Conservation (phyloP, 1,284 basidiomycete genomes). For the Volvariella volvacea region DNA sequence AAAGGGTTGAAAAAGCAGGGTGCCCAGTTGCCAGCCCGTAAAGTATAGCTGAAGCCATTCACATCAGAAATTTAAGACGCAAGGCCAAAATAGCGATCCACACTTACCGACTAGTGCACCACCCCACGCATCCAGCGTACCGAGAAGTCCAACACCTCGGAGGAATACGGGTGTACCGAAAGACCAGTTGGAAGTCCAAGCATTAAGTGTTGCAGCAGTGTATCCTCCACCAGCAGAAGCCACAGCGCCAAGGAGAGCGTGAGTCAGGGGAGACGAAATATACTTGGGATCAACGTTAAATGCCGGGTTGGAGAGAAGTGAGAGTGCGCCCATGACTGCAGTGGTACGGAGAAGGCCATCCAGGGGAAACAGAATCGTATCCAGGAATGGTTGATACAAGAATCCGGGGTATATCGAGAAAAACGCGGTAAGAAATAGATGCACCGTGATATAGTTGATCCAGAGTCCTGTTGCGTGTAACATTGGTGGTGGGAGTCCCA, state of each 20-base stretch:
- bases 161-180: conserved; percentile 35
- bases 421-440: conserved; percentile 34
- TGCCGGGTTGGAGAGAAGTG: conserved; percentile 21
- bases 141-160: conserved; percentile 27
- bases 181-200: conserved; percentile 33
- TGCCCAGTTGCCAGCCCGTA: conserved; percentile 24
- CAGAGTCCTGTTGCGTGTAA: conserved; percentile 35
- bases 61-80: too few species aligned
- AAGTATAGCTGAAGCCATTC: conserved; percentile 17
- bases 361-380: conserved; percentile 39
- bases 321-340: conserved; percentile 28
- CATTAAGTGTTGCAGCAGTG: conserved; percentile 31
- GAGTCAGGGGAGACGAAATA: conserved; percentile 29
- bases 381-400: conserved; percentile 14
- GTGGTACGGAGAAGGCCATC: conserved; percentile 39
- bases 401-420: conserved; percentile 27
- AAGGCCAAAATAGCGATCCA: conserved; percentile 1
- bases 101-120: conserved; percentile 35
- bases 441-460: conserved; percentile 38
- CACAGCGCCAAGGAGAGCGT: conserved; percentile 35
- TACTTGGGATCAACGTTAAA: conserved; percentile 23
- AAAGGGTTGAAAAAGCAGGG: conserved; percentile 19
- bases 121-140: conserved; percentile 39
- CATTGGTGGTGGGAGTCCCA: conserved; percentile 37
- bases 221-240: conserved; percentile 37